Base-by-base conservation (phyloP, 306 rosid species). In the Glycine tomentella region DNA sequence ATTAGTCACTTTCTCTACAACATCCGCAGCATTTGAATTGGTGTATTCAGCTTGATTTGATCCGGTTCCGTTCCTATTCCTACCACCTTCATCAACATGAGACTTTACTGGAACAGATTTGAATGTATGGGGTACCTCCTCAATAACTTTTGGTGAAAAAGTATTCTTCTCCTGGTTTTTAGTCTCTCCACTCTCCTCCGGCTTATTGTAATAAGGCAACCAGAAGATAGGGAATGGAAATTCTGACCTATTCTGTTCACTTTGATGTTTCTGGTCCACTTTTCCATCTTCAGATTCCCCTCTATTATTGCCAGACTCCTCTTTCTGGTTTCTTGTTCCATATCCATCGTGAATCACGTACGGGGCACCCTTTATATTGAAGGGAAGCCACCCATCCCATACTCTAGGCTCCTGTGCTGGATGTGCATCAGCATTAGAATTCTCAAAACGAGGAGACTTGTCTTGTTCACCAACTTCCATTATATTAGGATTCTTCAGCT, bases 201-300 rank as follows among this genome's bases (percentile, higher is more conserved):
- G 80, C 56, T 79, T 69, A 61, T 86, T 84, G 79, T 55, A 78
- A 71, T 75, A 77, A 8, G 97, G 97, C 87, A 90, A 79, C 98
- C 97, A 90, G 51, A 92, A n/a, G 33, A 82, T 70, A 12, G 93
- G 97, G 57, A 89, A 89, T 25, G 90, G 87, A 6, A 85, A 77
- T 57, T 80, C 90, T 3, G 59, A 45, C 48, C 46, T 82, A 38
- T 68, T 81, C 8, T 74, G 75, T 20, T 88, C 87, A 84, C 77
- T 17, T 38, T 72, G 71, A 45, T 69, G 82, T 62, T 78, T 85
- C 56, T 52, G 86, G 12, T 58, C 53, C 56, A 53, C 40, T 79
- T 69, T 79, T 33, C 62, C 86, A 75, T 79, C 86, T 52, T 79
- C 91, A 8, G 7, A 9, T 33, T 76, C 79, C 75, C 20, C 56